A percentile compares a stretch with the other conserved stretches of the same genome.
Conservation (phyloP, 352 stramenopile species). For the Phytophthora megakarya region DNA sequence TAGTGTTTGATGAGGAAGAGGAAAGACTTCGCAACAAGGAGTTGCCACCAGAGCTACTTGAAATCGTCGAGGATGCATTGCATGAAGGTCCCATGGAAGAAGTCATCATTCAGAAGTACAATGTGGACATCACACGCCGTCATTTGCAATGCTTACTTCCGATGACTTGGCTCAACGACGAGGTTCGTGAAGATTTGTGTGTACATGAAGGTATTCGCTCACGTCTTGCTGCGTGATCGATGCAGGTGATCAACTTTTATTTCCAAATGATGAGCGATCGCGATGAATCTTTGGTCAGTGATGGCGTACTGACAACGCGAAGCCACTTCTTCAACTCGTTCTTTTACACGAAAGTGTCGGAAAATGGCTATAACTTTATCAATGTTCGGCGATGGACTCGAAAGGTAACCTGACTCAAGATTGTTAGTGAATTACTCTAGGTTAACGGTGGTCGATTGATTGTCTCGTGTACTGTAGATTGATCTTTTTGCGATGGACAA, state of each 20-base stretch:
- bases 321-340: conserved; percentile 91
- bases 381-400: conserved; percentile 86
- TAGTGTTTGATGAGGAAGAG: conserved; percentile 61
- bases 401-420: conserved; percentile 49
- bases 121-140: conserved; percentile 76
- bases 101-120: conserved; percentile 82
- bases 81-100: conserved; percentile 57
- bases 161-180: conserved; percentile 80
- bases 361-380: conserved; percentile 82
- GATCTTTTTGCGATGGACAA: conserved; percentile 92
- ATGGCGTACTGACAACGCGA: conserved; percentile 47
- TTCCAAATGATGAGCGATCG: conserved; percentile 80
- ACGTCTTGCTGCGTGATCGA: neutral
- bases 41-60: conserved; percentile 64
- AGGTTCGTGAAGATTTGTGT: conserved; percentile 36
- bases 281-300: conserved; percentile 61
- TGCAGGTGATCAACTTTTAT: conserved; percentile 88
- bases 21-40: conserved; percentile 52
- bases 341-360: conserved; percentile 84
- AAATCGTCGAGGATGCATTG: conserved; percentile 63
- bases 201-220: neutral
- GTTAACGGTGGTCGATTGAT: neutral
- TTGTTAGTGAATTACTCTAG: neutral
- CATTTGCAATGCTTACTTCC: conserved; percentile 78
- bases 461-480: conserved; percentile 51